A percentile compares a stretch with the other conserved stretches of the same genome.
These are phyloP conservation scores for Avena insularis DNA, from an alignment of 176 grass and related monocot species.

Conservation along the genomic window DNA sequence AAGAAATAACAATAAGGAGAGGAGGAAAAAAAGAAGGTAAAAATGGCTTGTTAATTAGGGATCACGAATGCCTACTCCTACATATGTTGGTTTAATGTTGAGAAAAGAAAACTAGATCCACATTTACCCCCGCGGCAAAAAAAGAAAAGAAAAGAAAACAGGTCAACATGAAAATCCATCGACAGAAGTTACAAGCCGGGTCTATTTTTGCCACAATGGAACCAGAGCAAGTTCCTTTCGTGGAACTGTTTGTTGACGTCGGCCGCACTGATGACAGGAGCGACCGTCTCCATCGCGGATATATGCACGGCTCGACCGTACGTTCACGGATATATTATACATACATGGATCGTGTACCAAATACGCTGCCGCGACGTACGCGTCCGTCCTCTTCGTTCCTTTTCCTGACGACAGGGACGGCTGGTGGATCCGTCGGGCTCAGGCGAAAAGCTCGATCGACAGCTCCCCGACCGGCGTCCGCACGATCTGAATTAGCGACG, in stretches of 20 bases:
- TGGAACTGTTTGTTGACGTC: neutral
- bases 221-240: conserved; percentile 29
- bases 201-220: neutral
- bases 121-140: too few species aligned
- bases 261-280: neutral
- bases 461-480: neutral
- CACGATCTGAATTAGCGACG: neutral
- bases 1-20: too few species aligned
- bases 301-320: neutral
- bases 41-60: too few species aligned
- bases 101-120: too few species aligned
- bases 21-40: too few species aligned
- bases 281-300: conserved; percentile 14
- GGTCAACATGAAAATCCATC: neutral
- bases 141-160: neutral
- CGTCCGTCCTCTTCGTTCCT: neutral
- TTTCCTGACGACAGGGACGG: neutral
- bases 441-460: neutral
- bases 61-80: too few species aligned
- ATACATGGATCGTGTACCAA: too few species aligned
- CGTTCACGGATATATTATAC: neutral
- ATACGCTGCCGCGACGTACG: too few species aligned
- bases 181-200: too few species aligned
- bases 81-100: too few species aligned
- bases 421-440: neutral